Percentiles rank a stretch among this genome's conserved stretches.
phyloP scores from a whole-genome alignment of 192 early-diverging fungal genomes.

The Borealophlyctis nickersoniae region DNA sequence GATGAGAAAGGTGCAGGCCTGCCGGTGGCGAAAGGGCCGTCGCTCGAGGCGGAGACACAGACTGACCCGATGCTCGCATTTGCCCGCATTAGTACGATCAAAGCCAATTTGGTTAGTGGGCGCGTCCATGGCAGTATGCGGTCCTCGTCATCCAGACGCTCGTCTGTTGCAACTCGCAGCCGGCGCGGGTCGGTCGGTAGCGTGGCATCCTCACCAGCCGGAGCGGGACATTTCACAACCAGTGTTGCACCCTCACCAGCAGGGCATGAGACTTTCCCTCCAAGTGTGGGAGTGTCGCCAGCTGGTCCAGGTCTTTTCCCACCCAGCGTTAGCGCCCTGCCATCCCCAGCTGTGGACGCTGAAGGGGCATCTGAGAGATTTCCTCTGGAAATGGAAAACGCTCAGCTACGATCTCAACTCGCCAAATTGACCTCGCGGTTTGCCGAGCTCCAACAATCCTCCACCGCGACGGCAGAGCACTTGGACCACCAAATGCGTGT shows the following conservation, averaged over 20 bases:
- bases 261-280: neutral
- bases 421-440: constrained; percentile 2
- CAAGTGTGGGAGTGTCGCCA: neutral
- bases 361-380: neutral
- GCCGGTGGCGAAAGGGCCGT: neutral
- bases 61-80: constrained; percentile 29
- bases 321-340: neutral
- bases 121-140: constrained; percentile 10
- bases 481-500: constrained; percentile 15
- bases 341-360: neutral
- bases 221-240: neutral
- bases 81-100: constrained; percentile 15
- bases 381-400: constrained; percentile 9
- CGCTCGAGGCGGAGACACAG: constrained; percentile 6
- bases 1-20: neutral
- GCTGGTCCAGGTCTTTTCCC: neutral
- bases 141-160: neutral
- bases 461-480: constrained; percentile 2
- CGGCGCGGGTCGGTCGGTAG: neutral
- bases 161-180: neutral
- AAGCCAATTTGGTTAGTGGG: constrained; percentile 10
- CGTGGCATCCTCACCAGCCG: neutral
- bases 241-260: neutral
- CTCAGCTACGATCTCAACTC: constrained; percentile 9
- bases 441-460: constrained; percentile 13